Base-by-base conservation (phyloP, 2,329 filamentous ascomycete species). In the Diaporthe velutina region DNA sequence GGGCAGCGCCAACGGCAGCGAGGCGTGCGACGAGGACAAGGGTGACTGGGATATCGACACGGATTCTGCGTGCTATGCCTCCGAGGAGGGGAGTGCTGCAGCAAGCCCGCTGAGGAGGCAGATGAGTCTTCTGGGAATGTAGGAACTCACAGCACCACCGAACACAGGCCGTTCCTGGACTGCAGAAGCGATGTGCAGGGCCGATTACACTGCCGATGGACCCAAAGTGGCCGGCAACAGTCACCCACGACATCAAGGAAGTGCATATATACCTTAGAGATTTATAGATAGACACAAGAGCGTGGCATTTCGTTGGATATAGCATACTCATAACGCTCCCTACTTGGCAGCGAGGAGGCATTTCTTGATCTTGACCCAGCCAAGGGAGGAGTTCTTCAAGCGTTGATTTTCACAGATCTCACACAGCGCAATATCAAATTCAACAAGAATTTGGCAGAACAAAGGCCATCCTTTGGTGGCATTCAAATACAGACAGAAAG, bases 1-100 rank as follows among this genome's bases (percentile, higher is more conserved):
- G 70, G 83, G 87, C 72, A 76, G 74, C n/a, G 77, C 78, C 57
- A 79, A 79, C 45, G 79, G 86, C 82, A 81, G 80, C 60, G 75
- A 79, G 30, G 72, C 78, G 15, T 82, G 93, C 87, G 90, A 90
- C 3, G 88, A 88, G 13, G 87, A 88, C 3, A 88, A 90, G 4
- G 84, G 91, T 66, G 92, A 94, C 76, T 98, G 97, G 92, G 97
- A 99, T 81, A 98, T 99, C 78, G 97, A 98, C 83, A 96, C 97
- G 40, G 96, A 98, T 79, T 92, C 90, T 61, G 91, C 89, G 50
- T 92, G 88, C 81, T 92, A 93, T 81, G 89, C 91, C 48, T 95
- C 93, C 79, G 93, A 95, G 82, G 93, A 95, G 76, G 92, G 91
- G 70, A 93, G 91, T 79, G 90, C 86, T 67, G 88, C 89, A 67